A percentile compares a stretch with the other conserved stretches of the same genome.
Evolutionary conservation across 805 yeast genomes (phyloP).

Genomic region (Candida schatavii): DNA sequence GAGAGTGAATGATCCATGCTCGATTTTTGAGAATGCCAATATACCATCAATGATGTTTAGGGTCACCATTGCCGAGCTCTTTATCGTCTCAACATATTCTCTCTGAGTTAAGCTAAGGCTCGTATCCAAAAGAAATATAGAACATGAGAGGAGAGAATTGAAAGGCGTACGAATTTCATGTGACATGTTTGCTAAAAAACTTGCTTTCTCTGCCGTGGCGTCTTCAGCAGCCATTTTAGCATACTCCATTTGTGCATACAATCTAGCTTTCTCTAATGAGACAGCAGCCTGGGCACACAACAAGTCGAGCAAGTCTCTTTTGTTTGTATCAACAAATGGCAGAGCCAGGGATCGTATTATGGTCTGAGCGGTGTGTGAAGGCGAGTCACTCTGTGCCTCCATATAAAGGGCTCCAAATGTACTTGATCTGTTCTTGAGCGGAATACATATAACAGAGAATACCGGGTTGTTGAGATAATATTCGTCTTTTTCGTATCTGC

Average conservation of each 20-base stretch:
- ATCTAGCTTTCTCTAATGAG: conserved; percentile 45
- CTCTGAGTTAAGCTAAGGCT: conserved; percentile 40
- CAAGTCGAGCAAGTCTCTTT: conserved; percentile 39
- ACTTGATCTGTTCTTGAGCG: conserved; percentile 40
- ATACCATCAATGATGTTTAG: conserved; percentile 53
- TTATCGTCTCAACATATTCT: conserved; percentile 52
- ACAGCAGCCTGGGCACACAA: conserved; percentile 53
- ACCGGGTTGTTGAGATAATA: conserved; percentile 36
- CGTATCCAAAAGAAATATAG: conserved; percentile 49
- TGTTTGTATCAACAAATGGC: conserved; percentile 27
- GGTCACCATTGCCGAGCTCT: conserved; percentile 49
- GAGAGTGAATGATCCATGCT: conserved; percentile 50
- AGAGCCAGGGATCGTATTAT: not conserved
- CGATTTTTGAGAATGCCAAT: conserved; percentile 52
- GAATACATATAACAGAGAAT: conserved; percentile 41
- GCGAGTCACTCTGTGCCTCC: conserved; percentile 21
- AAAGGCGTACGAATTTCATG: conserved; percentile 57
- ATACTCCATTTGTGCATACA: conserved; percentile 46
- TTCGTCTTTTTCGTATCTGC: conserved; percentile 34
- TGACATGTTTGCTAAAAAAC: conserved; percentile 47
- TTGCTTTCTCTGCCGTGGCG: conserved; percentile 54
- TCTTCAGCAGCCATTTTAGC: conserved; percentile 46
- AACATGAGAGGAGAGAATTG: conserved; percentile 48
- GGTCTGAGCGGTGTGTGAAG: not conserved
- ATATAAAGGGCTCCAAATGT: conserved; percentile 46